Percentiles rank a stretch among this genome's conserved stretches.
phyloP scores from a whole-genome alignment of 2,329 filamentous ascomycete species.

The Fonsecaea pugnacius region DNA sequence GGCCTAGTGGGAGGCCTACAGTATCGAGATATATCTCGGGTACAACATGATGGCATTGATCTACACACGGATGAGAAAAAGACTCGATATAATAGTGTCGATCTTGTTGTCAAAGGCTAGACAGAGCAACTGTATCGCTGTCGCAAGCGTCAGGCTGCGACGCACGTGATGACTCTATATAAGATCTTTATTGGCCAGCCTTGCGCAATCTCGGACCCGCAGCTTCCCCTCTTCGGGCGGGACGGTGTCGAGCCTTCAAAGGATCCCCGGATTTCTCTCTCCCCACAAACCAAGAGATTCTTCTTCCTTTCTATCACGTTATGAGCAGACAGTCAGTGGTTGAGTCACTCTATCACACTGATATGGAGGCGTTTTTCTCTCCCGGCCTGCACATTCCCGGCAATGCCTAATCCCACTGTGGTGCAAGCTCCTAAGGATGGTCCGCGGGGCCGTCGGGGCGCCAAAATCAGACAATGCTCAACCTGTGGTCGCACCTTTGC shows the following conservation, averaged over 20 bases:
- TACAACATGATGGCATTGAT: not conserved
- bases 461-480: constrained; percentile 28
- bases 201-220: not conserved
- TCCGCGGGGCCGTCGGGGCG: constrained; percentile 22
- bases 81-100: not conserved
- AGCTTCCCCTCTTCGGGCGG: not conserved
- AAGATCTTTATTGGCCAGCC: not conserved
- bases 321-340: not conserved
- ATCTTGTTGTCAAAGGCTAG: not conserved
- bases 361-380: not conserved
- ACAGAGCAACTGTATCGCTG: not conserved
- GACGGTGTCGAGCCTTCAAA: not conserved
- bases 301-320: not conserved
- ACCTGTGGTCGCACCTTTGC: constrained; percentile 39
- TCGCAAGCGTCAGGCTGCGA: not conserved
- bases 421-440: constrained; percentile 16
- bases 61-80: not conserved
- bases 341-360: not conserved
- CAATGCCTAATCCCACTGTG: constrained; percentile 17
- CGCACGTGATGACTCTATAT: too few species aligned
- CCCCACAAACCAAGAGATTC: not conserved
- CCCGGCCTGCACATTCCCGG: not conserved
- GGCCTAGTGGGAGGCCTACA: not conserved
- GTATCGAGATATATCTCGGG: not conserved
- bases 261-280: not conserved